Evolutionary conservation across 1,139 yeast species (phyloP), one percentile per base, ranked within the genome.

Genomic region (Torulaspora globosa): DNA sequence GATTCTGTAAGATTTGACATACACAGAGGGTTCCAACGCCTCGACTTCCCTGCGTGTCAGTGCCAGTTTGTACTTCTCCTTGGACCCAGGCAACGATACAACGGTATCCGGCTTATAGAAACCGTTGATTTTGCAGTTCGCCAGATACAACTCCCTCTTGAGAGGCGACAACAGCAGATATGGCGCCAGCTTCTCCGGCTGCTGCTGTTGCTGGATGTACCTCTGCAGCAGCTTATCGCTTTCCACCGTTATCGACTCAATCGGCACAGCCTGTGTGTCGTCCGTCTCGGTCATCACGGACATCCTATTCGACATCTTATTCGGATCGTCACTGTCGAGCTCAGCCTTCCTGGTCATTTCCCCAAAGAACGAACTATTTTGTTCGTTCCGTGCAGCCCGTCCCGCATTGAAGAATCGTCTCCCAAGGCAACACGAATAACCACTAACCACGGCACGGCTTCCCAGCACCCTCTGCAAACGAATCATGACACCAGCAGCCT

Each of bases 21-120:
- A 88, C 24, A 90, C 77, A 12, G 94, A 80, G 26, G 97, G 97
- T 67, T 88, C 96, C 54, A 90, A 73, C 2, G 80, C 76, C 41
- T 82, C 85, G 51, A 87, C 79, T 66, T 89, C 96, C 49, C 78
- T 75, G 38, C 70, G 70, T 5, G 80, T 71, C 49, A 89, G 74
- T 32, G 71, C 68, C 53, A 90, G 70, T 56, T 74, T 75, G 68
- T 81, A 86, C 37, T 62, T 55, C 49, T 73, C 73, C 30, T 79
- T 79, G 23, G 69, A 69, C n/a, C 52, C 53, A n/a, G 62, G 57
- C 48, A 81, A 69, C 23, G 67, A 66, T 11, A 86, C 72, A 10
- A 74, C 59, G 50, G 81, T 78, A 53, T 78, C 71, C 60, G 82
- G 83, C 60, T 81, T 82, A 73, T 76, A 89, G 59, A 83, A 83